A percentile compares a stretch with the other conserved stretches of the same genome.
phyloP scores from a whole-genome alignment of 1,284 basidiomycete species.

The Ustilago esculenta region DNA sequence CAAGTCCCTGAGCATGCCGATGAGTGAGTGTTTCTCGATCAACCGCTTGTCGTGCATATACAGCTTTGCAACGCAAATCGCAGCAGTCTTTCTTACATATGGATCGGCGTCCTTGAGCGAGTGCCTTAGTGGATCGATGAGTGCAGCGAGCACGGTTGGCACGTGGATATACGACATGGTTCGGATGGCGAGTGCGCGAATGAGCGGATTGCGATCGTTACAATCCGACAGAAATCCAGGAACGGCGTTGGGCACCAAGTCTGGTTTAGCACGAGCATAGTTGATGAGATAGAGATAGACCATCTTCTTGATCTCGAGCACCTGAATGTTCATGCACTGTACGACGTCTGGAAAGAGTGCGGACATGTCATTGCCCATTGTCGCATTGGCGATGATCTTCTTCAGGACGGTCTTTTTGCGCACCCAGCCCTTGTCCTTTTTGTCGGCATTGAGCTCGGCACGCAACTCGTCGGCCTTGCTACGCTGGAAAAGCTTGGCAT shows the following conservation, averaged over 20 bases:
- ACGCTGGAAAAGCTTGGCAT: constrained; percentile 66
- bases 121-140: constrained; percentile 85
- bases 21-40: constrained; percentile 84
- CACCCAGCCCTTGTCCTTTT: constrained; percentile 65
- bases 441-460: constrained; percentile 62
- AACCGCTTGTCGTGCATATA: constrained; percentile 84
- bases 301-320: constrained; percentile 98
- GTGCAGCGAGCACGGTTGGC: constrained; percentile 72
- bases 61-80: constrained; percentile 88
- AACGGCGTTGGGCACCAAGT: constrained; percentile 86
- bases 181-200: constrained; percentile 88
- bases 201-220: constrained; percentile 87
- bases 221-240: constrained; percentile 91
- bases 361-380: constrained; percentile 78
- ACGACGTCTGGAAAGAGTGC: constrained; percentile 88
- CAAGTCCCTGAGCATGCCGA: constrained; percentile 84
- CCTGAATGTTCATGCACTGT: constrained; percentile 80
- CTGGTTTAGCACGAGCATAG: constrained; percentile 86
- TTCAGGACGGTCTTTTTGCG: constrained; percentile 64
- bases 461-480: constrained; percentile 65
- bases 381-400: constrained; percentile 67
- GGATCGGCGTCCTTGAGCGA: constrained; percentile 88
- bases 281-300: constrained; percentile 78
- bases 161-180: constrained; percentile 94
- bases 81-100: constrained; percentile 95